A percentile compares a stretch with the other conserved stretches of the same genome.
Evolutionary conservation across 2,329 filamentous ascomycete species (phyloP).

Genomic region (Calonectria multiphialidica): DNA sequence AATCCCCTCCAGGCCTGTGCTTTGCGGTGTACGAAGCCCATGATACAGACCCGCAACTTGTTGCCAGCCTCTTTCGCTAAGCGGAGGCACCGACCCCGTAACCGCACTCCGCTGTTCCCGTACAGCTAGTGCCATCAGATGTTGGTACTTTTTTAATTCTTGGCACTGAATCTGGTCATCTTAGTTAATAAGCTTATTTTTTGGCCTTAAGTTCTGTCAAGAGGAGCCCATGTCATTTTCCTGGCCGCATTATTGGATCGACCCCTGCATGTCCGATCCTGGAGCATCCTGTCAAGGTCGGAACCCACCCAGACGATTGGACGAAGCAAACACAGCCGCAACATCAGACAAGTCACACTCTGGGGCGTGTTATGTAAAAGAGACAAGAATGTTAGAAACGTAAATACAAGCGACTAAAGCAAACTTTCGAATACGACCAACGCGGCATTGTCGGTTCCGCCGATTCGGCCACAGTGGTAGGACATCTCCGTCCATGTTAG

Average conservation of each 20-base stretch:
- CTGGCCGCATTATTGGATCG: background rate
- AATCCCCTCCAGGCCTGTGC: background rate
- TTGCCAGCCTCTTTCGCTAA: background rate
- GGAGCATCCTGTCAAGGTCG: background rate
- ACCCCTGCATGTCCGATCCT: background rate
- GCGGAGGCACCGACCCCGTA: background rate
- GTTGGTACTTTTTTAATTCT: background rate
- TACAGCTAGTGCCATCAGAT: background rate
- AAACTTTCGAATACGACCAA: background rate
- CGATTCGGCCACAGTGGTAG: background rate
- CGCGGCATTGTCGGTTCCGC: background rate
- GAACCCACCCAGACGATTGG: background rate
- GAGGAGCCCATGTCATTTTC: background rate
- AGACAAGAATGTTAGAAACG: background rate
- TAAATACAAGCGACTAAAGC: background rate
- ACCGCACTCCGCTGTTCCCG: background rate
- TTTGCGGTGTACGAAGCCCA: too few relatives aligned
- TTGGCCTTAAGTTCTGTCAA: background rate
- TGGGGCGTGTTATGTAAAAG: background rate
- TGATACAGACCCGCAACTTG: background rate
- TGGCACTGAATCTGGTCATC: background rate
- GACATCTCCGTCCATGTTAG: background rate
- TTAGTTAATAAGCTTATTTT: background rate
- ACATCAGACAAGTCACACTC: background rate
- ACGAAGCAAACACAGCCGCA: background rate